Percentiles rank a stretch among this genome's conserved stretches.
These are phyloP conservation scores for Cercophora newfieldiana DNA, from an alignment of 495 filamentous ascomycete species.

Conservation along the genomic window DNA sequence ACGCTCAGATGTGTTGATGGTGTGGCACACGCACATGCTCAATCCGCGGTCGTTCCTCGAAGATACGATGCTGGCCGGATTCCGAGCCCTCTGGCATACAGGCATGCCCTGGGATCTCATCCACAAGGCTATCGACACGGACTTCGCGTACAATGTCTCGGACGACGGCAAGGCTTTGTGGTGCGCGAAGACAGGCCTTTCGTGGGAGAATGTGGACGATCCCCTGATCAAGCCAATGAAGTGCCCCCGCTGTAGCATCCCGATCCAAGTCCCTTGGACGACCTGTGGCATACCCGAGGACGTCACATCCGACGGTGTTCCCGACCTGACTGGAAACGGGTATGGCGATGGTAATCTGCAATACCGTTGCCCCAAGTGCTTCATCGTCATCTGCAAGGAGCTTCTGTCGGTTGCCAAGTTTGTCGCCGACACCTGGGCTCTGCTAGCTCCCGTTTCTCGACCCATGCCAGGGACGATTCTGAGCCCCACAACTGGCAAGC, in stretches of 20 bases:
- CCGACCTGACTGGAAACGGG: constrained; percentile 49
- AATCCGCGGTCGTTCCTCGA: constrained; percentile 79
- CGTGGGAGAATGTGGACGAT: constrained; percentile 63
- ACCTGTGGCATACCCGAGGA: constrained; percentile 44
- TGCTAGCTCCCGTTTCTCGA: constrained; percentile 38
- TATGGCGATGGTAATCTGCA: constrained; percentile 64
- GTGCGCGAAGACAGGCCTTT: constrained; percentile 47
- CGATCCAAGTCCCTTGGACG: constrained; percentile 60
- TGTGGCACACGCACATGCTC: constrained; percentile 85
- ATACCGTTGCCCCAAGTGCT: constrained; percentile 48
- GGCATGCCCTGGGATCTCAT: constrained; percentile 73
- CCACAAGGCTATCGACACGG: constrained; percentile 62
- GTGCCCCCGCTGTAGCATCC: constrained; percentile 58
- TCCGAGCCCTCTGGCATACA: constrained; percentile 60
- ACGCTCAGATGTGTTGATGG: constrained; percentile 75
- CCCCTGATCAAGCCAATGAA: constrained; percentile 45
- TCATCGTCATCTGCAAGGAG: constrained; percentile 51
- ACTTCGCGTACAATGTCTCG: constrained; percentile 62
- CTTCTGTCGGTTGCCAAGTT: constrained; percentile 60
- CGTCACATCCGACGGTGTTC: constrained; percentile 15
- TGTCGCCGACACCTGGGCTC: constrained; percentile 47
- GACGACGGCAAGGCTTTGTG: constrained; percentile 50
- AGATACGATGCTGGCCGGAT: constrained; percentile 66
- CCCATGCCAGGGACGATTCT: constrained; percentile 70
- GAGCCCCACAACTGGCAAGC: constrained; percentile 37